A percentile compares a stretch with the other conserved stretches of the same genome.
phyloP scores from a whole-genome alignment of 1,284 basidiomycete genomes.

The Dichomitus squalens region DNA sequence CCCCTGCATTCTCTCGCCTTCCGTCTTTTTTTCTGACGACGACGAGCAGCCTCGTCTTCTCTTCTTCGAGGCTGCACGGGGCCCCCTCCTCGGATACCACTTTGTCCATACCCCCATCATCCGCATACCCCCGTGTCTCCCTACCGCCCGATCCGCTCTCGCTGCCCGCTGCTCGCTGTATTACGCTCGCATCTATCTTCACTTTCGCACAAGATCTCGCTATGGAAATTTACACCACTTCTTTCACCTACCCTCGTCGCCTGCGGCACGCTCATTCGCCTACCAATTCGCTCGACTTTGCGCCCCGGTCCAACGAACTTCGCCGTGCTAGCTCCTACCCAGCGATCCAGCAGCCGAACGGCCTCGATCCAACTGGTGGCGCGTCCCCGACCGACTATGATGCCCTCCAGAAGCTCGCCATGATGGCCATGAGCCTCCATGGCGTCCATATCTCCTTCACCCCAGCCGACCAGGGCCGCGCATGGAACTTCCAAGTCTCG shows the following conservation, averaged over 20 bases:
- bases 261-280: slow-evolving; percentile 67
- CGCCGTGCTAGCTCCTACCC: slow-evolving; percentile 49
- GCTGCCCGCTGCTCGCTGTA: slow-evolving; percentile 30
- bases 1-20: slow-evolving; percentile 31
- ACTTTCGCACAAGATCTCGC: slow-evolving; percentile 28
- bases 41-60: slow-evolving; percentile 31
- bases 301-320: slow-evolving; percentile 38
- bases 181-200: slow-evolving; percentile 34
- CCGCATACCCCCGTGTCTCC: slow-evolving; percentile 41
- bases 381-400: slow-evolving; percentile 58
- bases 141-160: slow-evolving; percentile 32
- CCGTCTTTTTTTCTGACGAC: slow-evolving; percentile 32
- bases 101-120: slow-evolving; percentile 41
- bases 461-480: slow-evolving; percentile 68
- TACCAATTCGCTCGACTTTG: slow-evolving; percentile 65
- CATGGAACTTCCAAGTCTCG: slow-evolving; percentile 90
- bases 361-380: slow-evolving; percentile 35
- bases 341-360: slow-evolving; percentile 44
- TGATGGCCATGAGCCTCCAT: slow-evolving; percentile 80
- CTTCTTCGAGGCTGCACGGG: slow-evolving; percentile 35
- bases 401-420: slow-evolving; percentile 79
- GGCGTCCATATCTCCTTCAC: slow-evolving; percentile 83
- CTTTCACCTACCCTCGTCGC: slow-evolving; percentile 85
- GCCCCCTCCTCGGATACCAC: slow-evolving; percentile 37
- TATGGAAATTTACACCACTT: slow-evolving; percentile 94